phyloP scores from a whole-genome alignment of 371 early-diverging fungal genomes.

The Mucor piriformis region DNA sequence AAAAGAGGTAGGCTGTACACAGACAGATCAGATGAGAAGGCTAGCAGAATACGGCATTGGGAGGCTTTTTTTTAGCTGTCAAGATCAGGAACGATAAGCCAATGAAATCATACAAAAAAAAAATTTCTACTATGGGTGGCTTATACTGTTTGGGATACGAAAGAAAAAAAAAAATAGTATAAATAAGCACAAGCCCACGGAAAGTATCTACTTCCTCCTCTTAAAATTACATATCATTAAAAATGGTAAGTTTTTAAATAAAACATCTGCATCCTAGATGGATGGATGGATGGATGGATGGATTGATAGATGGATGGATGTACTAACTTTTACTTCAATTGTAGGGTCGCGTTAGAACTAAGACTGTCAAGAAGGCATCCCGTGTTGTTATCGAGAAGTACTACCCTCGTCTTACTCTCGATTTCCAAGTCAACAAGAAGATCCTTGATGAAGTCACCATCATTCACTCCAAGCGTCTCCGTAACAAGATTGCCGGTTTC shows the following conservation, averaged over 20 bases:
- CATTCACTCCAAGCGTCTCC: constrained; percentile 98
- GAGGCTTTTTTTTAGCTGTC: too few species aligned
- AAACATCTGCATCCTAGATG: background rate
- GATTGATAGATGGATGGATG: constrained; percentile 20
- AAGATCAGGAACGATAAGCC: background rate
- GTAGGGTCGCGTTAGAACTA: constrained; percentile 74
- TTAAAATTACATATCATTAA: constrained; percentile 19
- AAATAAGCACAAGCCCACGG: too few species aligned
- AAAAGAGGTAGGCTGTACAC: too few species aligned
- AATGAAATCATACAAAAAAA: too few species aligned
- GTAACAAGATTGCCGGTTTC: constrained; percentile 99
- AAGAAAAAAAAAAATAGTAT: too few species aligned
- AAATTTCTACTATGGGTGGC: too few species aligned
- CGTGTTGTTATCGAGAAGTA: constrained; percentile 99
- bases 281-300: constrained; percentile 13
- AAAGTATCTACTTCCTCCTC: background rate
- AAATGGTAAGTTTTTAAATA: constrained; percentile 17
- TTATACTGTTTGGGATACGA: too few species aligned
- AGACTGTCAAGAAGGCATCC: constrained; percentile 99
- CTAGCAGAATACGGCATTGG: too few species aligned
- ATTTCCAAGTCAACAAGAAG: constrained; percentile 99
- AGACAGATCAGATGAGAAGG: too few species aligned
- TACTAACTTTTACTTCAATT: background rate
- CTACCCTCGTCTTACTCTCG: constrained; percentile 98
- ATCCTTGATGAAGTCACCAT: constrained; percentile 98